A percentile compares a stretch with the other conserved stretches of the same genome.
Conservation (phyloP, 495 filamentous ascomycete species). For the Aspergillus carlsbadensis region DNA sequence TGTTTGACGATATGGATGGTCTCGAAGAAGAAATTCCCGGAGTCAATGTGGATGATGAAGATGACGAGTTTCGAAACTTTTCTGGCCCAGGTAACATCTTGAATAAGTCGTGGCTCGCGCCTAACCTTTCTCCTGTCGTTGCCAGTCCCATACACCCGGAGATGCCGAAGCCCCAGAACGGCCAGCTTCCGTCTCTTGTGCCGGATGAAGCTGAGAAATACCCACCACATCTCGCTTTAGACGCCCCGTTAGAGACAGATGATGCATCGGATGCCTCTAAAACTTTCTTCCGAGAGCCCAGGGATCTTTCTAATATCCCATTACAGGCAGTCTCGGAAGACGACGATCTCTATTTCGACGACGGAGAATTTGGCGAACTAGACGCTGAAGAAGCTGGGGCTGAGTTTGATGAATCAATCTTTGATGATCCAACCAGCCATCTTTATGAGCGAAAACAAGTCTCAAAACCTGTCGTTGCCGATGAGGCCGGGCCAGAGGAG, state of each 20-base stretch:
- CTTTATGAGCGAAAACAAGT: constrained; percentile 43
- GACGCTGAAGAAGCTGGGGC: constrained; percentile 48
- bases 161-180: constrained; percentile 14
- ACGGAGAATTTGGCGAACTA: constrained; percentile 65
- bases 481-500: constrained; percentile 5
- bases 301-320: not conserved
- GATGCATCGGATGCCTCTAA: not conserved
- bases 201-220: not conserved
- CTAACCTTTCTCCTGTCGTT: constrained; percentile 38
- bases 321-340: constrained; percentile 10
- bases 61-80: constrained; percentile 43
- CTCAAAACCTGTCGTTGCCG: constrained; percentile 13
- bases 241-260: not conserved
- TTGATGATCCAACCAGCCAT: constrained; percentile 62
- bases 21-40: constrained; percentile 77
- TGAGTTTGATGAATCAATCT: constrained; percentile 75
- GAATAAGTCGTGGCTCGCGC: constrained; percentile 38
- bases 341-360: constrained; percentile 82
- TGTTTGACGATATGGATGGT: constrained; percentile 67
- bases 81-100: constrained; percentile 30
- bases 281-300: not conserved
- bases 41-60: constrained; percentile 65
- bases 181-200: not conserved
- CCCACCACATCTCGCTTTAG: not conserved
- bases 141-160: constrained; percentile 35